A percentile compares a stretch with the other conserved stretches of the same genome.
Evolutionary conservation across 73 alveolate species (phyloP).

Genomic region (Symbiodinium pilosum): DNA sequence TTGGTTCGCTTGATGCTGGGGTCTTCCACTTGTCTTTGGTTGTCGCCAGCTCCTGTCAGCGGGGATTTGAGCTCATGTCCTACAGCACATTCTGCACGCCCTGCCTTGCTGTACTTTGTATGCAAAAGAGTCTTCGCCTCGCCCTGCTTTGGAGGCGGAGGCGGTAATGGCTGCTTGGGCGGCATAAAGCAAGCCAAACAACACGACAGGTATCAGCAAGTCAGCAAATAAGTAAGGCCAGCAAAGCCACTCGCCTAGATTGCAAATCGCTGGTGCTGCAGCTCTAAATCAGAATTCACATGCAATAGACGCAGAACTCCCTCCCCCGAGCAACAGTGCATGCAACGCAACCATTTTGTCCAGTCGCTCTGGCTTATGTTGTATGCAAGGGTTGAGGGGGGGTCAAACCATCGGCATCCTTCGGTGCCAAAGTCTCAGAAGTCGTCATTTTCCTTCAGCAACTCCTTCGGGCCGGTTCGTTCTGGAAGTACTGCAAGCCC

Average conservation of each 20-base stretch:
- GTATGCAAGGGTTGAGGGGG: too few relatives aligned
- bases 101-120: neutral
- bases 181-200: neutral
- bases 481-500: too few relatives aligned
- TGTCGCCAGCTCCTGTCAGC: neutral
- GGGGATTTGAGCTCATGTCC: neutral
- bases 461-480: too few relatives aligned
- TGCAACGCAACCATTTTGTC: neutral
- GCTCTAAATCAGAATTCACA: neutral
- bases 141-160: neutral
- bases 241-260: neutral
- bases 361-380: too few relatives aligned
- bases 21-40: neutral
- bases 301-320: neutral
- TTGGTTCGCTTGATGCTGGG: neutral
- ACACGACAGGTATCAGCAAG: neutral
- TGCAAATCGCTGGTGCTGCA: neutral
- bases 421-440: too few relatives aligned
- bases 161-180: neutral
- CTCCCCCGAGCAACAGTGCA: neutral
- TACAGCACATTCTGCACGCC: neutral
- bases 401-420: too few relatives aligned
- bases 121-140: neutral
- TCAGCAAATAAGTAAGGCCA: too few relatives aligned
- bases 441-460: too few relatives aligned